A percentile compares a stretch with the other conserved stretches of the same genome.
phyloP scores from a whole-genome alignment of 2,329 filamentous ascomycete species.

The Aspergillus brasiliensis region DNA sequence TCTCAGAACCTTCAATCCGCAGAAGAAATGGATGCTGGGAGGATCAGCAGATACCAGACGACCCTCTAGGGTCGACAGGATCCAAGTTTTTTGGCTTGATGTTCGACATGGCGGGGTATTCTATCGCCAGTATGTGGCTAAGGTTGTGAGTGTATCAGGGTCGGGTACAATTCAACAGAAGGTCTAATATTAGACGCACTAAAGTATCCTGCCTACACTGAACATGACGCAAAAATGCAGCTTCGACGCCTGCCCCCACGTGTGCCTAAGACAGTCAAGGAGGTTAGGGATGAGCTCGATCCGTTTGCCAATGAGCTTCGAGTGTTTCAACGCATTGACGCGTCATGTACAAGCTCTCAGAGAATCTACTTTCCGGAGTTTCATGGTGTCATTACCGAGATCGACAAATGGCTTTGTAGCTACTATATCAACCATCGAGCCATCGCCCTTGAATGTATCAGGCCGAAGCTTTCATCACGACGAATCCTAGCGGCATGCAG shows the following conservation, averaged over 20 bases:
- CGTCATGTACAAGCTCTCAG: slow-evolving; percentile 4
- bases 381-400: slow-evolving; percentile 5
- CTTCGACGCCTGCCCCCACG: neutral
- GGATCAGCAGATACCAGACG: neutral
- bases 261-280: neutral
- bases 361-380: slow-evolving; percentile 7
- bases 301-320: neutral
- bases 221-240: neutral
- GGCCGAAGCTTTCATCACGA: slow-evolving; percentile 7
- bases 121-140: neutral
- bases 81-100: neutral
- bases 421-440: neutral
- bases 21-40: neutral
- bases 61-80: neutral
- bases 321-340: slow-evolving; percentile 2
- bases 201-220: neutral
- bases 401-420: neutral
- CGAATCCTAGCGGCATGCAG: neutral
- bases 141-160: neutral
- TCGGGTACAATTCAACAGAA: neutral
- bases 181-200: neutral
- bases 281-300: neutral
- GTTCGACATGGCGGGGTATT: neutral
- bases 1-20: neutral
- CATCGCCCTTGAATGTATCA: slow-evolving; percentile 1